A percentile compares a stretch with the other conserved stretches of the same genome.
phyloP scores from a whole-genome alignment of 768 basidiomycete genomes.

The Lentinula sp. region DNA sequence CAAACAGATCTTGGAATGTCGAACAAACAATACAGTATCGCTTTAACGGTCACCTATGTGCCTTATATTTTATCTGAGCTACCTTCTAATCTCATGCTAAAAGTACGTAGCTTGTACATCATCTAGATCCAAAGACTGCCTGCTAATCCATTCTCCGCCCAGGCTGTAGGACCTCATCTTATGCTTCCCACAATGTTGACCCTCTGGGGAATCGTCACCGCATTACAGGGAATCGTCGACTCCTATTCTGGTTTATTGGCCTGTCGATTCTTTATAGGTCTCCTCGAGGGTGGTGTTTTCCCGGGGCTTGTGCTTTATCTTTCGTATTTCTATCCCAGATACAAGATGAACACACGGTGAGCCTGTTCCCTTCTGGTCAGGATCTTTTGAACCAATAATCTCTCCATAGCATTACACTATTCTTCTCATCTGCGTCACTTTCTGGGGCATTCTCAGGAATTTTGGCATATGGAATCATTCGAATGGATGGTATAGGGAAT shows the following conservation, averaged over 20 bases:
- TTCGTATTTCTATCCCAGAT: conserved; percentile 4
- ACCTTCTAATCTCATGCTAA: conserved; percentile 36
- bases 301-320: conserved; percentile 4
- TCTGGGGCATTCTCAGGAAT: conserved; percentile 39
- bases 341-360: conserved; percentile 2
- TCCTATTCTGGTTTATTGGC: conserved; percentile 32
- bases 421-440: conserved; percentile 21
- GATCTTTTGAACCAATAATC: neutral
- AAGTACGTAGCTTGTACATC: conserved; percentile 9
- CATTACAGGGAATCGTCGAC: conserved; percentile 34
- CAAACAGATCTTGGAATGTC: conserved; percentile 16
- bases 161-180: conserved; percentile 30
- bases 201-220: conserved; percentile 38
- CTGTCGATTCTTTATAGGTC: conserved; percentile 37
- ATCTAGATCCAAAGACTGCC: neutral
- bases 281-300: conserved; percentile 29
- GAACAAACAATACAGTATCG: conserved; percentile 13
- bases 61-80: conserved; percentile 22
- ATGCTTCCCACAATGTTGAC: conserved; percentile 39
- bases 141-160: conserved; percentile 8
- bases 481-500: conserved; percentile 34
- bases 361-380: neutral
- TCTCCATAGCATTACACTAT: conserved; percentile 16
- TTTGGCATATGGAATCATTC: conserved; percentile 32
- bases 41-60: conserved; percentile 14